Evolutionary conservation across 1,139 yeast genomes (phyloP), one percentile per base, ranked within the genome.

Genomic region (Pichia sp.): DNA sequence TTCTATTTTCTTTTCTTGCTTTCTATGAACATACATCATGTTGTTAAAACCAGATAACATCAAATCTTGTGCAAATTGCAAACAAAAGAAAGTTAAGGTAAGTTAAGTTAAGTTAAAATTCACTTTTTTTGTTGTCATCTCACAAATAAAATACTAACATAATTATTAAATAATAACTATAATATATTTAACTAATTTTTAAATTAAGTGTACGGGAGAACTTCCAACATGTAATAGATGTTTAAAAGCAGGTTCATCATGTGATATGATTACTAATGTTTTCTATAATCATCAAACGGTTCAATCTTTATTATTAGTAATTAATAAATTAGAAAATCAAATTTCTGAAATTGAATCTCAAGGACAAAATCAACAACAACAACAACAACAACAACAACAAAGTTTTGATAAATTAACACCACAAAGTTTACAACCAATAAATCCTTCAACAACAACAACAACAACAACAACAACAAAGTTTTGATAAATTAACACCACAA

Each of bases 251-350:
- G 45, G 50, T 7, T 39, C 48, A 1, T 43, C 47, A 8, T 58
- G 62, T 37, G 55, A 56, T 39, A 53, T 58, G 7, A 41, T 45
- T 9, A 56, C 57, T 3, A 54, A 55, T 38, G 55, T 56, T 7
- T 56, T 55, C n/a, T 58, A 56, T 39, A 55, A 51, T 27, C 52
- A 56, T 48, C 48, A 53, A n/a, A 56, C 59, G 1, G 58, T 57
- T 25, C 50, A 48, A 29, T 46, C 49, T 3, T 44, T 58, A n/a
- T 5, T 55, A 7, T 40, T 39, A 6, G 49, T 40, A 11, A 42
- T 54, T 27, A 35, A 40, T 8, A 45, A 43, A 10, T 40, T 49
- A 7, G 53, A 55, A 29, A 46, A 42, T 26, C 49, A 55, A 36
- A 36, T 45, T 5, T 5, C 26, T 10, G 39, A 36, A 9, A 36